Conservation (phyloP, 148 eudicot genomes). For the Agrostemma githago region DNA sequence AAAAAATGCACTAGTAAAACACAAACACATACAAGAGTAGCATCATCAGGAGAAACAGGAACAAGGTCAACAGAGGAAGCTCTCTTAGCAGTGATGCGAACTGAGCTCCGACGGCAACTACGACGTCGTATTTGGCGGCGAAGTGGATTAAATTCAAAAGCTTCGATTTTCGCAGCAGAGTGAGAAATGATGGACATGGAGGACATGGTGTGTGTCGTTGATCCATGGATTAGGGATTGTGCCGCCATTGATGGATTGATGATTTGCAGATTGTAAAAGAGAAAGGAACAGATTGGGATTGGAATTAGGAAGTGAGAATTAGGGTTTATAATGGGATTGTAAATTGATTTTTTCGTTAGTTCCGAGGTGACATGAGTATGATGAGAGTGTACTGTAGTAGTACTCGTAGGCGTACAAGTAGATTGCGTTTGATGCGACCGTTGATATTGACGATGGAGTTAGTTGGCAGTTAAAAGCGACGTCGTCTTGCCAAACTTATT, state of each 20-base stretch:
- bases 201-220: constrained; percentile 21
- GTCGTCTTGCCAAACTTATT: neutral
- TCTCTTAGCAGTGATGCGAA: constrained; percentile 17
- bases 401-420: neutral
- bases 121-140: constrained; percentile 17
- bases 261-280: constrained; percentile 10
- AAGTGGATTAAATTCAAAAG: constrained; percentile 12
- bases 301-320: neutral
- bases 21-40: constrained; percentile 31
- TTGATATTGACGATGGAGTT: neutral
- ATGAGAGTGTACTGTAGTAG: neutral
- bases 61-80: constrained; percentile 41
- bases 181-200: neutral
- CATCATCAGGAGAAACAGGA: constrained; percentile 66
- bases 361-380: neutral
- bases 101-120: constrained; percentile 26
- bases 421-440: neutral
- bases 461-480: neutral
- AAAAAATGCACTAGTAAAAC: neutral
- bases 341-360: neutral
- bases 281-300: neutral
- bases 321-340: neutral
- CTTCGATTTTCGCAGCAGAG: constrained; percentile 12
- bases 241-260: constrained; percentile 32
- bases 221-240: constrained; percentile 41